Base-by-base conservation (phyloP, 2,329 filamentous ascomycete species). In the Fusarium tricinctum region DNA sequence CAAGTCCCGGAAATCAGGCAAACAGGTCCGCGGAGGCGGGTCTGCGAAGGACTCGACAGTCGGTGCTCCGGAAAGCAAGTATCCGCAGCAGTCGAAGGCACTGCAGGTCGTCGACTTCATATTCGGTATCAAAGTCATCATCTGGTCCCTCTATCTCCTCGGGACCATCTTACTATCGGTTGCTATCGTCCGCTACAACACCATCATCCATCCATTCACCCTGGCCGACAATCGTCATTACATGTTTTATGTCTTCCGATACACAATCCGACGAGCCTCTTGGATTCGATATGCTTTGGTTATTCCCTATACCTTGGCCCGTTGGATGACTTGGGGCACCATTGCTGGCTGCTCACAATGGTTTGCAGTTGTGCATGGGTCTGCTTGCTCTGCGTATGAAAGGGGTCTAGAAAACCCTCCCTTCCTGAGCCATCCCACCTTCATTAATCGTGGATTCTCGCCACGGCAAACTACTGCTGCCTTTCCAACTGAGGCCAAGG, bases 201-300 rank as follows among this genome's bases (percentile, higher is more conserved):
- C 96, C 33, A 91, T 97, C 66, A 88, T 98, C 43, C 96, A 99
- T 75, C 95, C 96, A 0, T 99, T 98, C 77, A 97, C 94, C 0
- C 86, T 98, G 1, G 96, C 96, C 33, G 96, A 99, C 79, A 99
- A 99, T 78, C 86, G 96, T 4, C 96, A 99, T 78, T 99, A 97
- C 81, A 91, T 97, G 78, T 99, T 99, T 79, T 99, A 99, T 81
- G 84, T 97, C 63, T 99, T 99, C 83, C 90, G 94, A 2, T 89
- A 94, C 74, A 90, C 91, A 8, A 90, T 98, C 38, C 86, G 91
- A 4, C 85, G 85, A 8, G 87, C 92, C 42, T 82, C 84, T 2
- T 79, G 82, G 19, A 79, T 93, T 51, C 90, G 90, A 35, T 94
- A 93, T 72, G 78, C 85, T 1, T 89, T 92, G 2, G 86, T 91